A percentile compares a stretch with the other conserved stretches of the same genome.
These are phyloP conservation scores for Globisporangium megalacanthum DNA, from an alignment of 352 stramenopile genomes.

Conservation along the genomic window DNA sequence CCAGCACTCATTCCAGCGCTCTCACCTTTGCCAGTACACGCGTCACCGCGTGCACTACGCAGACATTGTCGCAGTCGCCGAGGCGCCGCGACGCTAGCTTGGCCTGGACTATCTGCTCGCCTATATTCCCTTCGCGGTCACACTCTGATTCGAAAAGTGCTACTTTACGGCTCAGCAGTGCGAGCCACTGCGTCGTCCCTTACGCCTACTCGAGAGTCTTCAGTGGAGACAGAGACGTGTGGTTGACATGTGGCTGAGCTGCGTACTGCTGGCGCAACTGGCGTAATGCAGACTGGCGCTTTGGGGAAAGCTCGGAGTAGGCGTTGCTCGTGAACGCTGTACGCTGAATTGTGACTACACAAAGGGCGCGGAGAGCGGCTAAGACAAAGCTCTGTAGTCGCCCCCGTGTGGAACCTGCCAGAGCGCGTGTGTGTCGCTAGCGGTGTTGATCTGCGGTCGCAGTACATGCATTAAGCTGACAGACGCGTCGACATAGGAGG, in stretches of 20 bases:
- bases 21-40: conserved; percentile 21
- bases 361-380: neutral
- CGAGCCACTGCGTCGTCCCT: conserved; percentile 38
- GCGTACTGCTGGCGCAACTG: conserved; percentile 12
- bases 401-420: conserved; percentile 57
- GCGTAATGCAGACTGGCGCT: conserved; percentile 7
- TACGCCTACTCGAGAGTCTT: no score
- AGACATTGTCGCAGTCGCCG: conserved; percentile 13
- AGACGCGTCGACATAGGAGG: neutral
- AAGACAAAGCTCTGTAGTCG: conserved; percentile 29
- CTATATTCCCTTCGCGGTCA: conserved; percentile 22
- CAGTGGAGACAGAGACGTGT: no score
- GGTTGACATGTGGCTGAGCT: conserved; percentile 1
- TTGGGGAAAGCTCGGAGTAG: neutral
- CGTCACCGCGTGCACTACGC: conserved; percentile 25
- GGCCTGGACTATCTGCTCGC: neutral
- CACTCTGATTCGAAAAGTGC: conserved; percentile 30
- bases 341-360: neutral
- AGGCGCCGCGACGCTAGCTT: conserved; percentile 24
- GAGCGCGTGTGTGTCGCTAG: neutral
- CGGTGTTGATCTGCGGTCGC: conserved; percentile 3
- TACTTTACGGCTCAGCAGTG: conserved; percentile 40
- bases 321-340: conserved; percentile 2
- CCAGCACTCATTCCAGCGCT: conserved; percentile 33
- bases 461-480: conserved; percentile 13